Percentiles rank a stretch among this genome's conserved stretches.
phyloP scores from a whole-genome alignment of 2,329 filamentous ascomycete genomes.

The Zymoseptoria passerinii region DNA sequence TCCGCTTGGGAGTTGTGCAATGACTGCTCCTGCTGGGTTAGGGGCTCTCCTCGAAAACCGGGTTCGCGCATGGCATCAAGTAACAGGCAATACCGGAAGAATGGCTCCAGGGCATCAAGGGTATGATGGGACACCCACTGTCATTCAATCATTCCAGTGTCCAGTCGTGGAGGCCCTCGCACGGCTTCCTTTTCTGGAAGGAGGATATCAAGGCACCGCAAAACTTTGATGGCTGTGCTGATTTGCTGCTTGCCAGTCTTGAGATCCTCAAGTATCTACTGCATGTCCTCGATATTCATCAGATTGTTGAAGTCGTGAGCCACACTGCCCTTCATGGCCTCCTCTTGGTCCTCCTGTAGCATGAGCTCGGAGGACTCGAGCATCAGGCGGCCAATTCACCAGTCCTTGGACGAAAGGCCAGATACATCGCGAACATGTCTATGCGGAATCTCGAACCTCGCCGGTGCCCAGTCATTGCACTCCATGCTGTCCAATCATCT shows the following conservation, averaged over 20 bases:
- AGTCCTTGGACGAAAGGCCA: constrained; percentile 36
- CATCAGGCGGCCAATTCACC: constrained; percentile 21
- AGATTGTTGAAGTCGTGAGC: constrained; percentile 33
- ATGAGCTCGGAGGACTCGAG: constrained; percentile 40
- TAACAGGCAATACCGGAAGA: constrained; percentile 37
- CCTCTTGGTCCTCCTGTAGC: constrained; percentile 28
- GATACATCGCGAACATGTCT: constrained; percentile 39
- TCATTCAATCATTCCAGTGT: constrained; percentile 24
- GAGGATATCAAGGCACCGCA: constrained; percentile 38
- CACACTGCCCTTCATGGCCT: constrained; percentile 17
- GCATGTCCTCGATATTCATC: constrained; percentile 30
- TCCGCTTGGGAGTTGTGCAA: constrained; percentile 33
- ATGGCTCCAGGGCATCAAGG: constrained; percentile 37
- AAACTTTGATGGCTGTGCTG: constrained; percentile 33
- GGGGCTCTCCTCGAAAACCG: constrained; percentile 35
- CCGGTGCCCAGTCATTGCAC: constrained; percentile 38
- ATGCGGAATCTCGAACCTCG: constrained; percentile 34
- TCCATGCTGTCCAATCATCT: constrained; percentile 30
- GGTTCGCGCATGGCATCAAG: constrained; percentile 44
- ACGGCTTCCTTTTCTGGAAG: constrained; percentile 33
- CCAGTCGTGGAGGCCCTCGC: constrained; percentile 21
- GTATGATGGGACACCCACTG: constrained; percentile 39
- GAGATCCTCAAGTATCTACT: constrained; percentile 29
- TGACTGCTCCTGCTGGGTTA: constrained; percentile 26
- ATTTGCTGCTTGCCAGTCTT: constrained; percentile 32